Conservation (phyloP, 2,329 filamentous ascomycete genomes). For the Trichoderma hamatum region DNA sequence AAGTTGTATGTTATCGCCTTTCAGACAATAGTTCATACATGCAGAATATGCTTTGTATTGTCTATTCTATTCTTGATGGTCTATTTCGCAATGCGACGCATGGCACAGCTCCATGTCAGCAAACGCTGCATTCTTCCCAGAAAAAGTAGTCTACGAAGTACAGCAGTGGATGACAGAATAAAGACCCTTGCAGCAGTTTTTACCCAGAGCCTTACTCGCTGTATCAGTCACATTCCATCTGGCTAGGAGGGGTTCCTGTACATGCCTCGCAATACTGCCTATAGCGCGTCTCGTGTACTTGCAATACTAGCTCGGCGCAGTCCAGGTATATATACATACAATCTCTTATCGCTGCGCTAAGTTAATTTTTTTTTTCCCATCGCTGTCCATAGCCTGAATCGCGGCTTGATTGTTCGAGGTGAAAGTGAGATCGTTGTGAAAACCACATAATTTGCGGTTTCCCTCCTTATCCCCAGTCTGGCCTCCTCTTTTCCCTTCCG, state of each 20-base stretch:
- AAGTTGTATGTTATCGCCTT: neutral
- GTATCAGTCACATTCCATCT: neutral
- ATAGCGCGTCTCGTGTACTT: neutral
- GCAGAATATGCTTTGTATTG: neutral
- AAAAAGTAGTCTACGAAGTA: neutral
- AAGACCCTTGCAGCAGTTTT: neutral
- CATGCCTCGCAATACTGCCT: fast-evolving
- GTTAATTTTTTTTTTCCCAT: conserved; percentile 19
- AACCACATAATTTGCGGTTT: conserved; percentile 15
- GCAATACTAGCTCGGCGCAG: neutral
- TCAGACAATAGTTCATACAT: neutral
- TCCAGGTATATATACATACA: neutral
- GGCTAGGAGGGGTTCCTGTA: neutral
- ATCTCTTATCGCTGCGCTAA: conserved; percentile 20
- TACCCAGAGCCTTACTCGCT: neutral
- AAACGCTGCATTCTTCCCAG: neutral
- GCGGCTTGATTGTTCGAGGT: conserved; percentile 52
- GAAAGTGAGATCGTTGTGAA: conserved; percentile 60
- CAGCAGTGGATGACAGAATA: neutral
- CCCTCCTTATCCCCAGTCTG: neutral
- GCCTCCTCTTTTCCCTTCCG: neutral
- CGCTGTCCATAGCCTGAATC: conserved; percentile 4
- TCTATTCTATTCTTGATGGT: neutral
- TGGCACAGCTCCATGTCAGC: neutral
- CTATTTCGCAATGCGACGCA: neutral